A percentile compares a stretch with the other conserved stretches of the same genome.
Evolutionary conservation across 108 stramenopile species (phyloP).

Genomic region (Fragilaria crotonensis): DNA sequence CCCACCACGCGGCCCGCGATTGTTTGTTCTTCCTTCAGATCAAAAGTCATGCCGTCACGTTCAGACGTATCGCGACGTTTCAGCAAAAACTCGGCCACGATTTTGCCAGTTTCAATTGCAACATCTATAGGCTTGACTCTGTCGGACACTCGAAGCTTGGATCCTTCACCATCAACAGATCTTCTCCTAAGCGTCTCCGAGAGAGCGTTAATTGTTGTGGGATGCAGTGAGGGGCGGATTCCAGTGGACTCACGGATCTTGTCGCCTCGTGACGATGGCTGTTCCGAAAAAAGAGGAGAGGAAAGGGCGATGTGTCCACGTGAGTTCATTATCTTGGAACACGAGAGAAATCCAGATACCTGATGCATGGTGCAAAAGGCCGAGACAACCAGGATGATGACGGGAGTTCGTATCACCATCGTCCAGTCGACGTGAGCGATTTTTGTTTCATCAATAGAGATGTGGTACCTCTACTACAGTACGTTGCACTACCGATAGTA

Average conservation of each 20-base stretch:
- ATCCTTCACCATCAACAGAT: conserved; percentile 14
- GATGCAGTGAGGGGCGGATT: conserved; percentile 78
- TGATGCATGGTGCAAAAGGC: no score
- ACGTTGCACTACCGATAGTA: no score
- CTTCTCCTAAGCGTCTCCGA: conserved; percentile 58
- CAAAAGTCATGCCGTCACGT: conserved; percentile 41
- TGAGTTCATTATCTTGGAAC: no score
- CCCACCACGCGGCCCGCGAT: conserved; percentile 78
- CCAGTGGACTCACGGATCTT: conserved; percentile 56
- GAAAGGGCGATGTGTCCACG: no score
- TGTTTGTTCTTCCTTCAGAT: conserved; percentile 45
- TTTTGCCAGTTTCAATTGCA: conserved; percentile 50
- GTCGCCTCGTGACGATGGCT: conserved; percentile 28
- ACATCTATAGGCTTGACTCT: conserved; percentile 39
- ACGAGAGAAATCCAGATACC: no score
- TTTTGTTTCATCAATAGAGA: no score
- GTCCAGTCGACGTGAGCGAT: no score
- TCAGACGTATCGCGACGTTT: conserved; percentile 41
- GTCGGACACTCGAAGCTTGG: background rate
- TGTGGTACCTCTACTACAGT: no score
- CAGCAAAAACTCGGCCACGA: conserved; percentile 51
- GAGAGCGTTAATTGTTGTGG: conserved; percentile 76
- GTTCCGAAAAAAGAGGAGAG: no score
- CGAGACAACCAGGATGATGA: no score
- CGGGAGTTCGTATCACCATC: no score